These are phyloP conservation scores for Cladophialophora immunda DNA, from an alignment of 2,329 filamentous ascomycete species.

Conservation along the genomic window DNA sequence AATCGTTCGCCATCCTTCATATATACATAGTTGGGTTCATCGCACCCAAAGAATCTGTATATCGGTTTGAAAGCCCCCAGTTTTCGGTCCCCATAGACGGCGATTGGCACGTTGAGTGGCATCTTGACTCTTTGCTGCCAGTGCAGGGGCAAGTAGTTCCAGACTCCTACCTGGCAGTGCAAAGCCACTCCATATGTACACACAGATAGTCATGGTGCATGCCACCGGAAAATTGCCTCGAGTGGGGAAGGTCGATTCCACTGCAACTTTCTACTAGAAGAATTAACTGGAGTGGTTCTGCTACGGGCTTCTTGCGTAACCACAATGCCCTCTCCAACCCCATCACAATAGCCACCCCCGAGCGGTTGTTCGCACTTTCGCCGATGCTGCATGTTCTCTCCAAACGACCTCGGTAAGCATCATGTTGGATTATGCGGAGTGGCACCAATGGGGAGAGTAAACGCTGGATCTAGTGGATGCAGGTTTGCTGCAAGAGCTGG, in stretches of 20 bases:
- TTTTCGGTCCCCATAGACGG: neutral
- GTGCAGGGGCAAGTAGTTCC: neutral
- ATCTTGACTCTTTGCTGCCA: neutral
- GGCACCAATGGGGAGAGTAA: neutral
- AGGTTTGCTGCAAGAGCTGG: neutral
- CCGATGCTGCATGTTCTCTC: neutral
- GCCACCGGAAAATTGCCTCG: conserved; percentile 3
- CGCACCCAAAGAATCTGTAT: conserved; percentile 13
- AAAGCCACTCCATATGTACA: neutral
- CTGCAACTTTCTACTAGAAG: neutral
- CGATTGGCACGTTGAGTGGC: neutral
- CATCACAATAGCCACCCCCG: neutral
- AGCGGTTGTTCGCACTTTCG: neutral
- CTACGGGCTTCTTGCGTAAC: neutral
- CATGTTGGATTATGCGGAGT: neutral
- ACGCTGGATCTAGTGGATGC: neutral
- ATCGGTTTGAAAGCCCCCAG: neutral
- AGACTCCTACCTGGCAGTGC: neutral
- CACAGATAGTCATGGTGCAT: neutral
- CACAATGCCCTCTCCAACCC: neutral
- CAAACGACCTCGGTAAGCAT: conserved; percentile 1
- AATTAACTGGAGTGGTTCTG: neutral
- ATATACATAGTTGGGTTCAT: conserved; percentile 15
- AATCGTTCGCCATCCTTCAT: conserved; percentile 14
- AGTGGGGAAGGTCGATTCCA: neutral